Conservation (phyloP, 1,284 basidiomycete genomes). For the Malassezia sp. region DNA sequence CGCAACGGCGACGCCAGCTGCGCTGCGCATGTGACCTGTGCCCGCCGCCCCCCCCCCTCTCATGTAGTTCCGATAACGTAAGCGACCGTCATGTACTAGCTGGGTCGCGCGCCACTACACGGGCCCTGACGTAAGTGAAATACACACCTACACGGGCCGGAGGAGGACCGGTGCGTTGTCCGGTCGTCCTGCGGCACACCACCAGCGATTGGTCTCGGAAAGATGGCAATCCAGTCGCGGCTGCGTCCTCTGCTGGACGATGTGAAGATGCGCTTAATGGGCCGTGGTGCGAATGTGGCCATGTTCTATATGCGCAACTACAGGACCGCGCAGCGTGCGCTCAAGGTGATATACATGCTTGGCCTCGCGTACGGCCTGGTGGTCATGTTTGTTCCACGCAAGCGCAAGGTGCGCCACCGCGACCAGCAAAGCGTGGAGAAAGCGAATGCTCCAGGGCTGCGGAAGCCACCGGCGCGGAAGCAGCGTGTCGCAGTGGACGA, state of each 20-base stretch:
- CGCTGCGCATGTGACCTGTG: too few species aligned
- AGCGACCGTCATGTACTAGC: too few species aligned
- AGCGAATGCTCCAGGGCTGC: conserved; percentile 12
- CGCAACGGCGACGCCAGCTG: too few species aligned
- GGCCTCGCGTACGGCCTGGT: conserved; percentile 27
- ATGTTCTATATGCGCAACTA: conserved; percentile 35
- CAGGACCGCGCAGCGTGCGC: conserved; percentile 28
- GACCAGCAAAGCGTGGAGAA: background rate
- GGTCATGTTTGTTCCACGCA: conserved; percentile 23
- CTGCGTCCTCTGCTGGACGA: conserved; percentile 25
- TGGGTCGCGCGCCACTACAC: too few species aligned
- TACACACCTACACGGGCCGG: too few species aligned
- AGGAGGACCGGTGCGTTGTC: too few species aligned
- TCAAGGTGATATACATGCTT: conserved; percentile 27
- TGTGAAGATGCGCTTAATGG: conserved; percentile 30
- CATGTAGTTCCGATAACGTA: too few species aligned
- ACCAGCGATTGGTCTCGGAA: too few species aligned
- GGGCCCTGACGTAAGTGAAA: too few species aligned
- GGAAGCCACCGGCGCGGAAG: conserved; percentile 20
- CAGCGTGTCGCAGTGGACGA: conserved; percentile 63
- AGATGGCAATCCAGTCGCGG: conserved; percentile 37
- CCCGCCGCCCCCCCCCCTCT: too few species aligned
- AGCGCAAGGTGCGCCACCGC: background rate
- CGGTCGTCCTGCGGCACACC: too few species aligned
- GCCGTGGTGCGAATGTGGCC: conserved; percentile 22